Evolutionary conservation across 202 grass and related monocot species (phyloP), one percentile per base, ranked within the genome.

Genomic region (Panicum hallii): DNA sequence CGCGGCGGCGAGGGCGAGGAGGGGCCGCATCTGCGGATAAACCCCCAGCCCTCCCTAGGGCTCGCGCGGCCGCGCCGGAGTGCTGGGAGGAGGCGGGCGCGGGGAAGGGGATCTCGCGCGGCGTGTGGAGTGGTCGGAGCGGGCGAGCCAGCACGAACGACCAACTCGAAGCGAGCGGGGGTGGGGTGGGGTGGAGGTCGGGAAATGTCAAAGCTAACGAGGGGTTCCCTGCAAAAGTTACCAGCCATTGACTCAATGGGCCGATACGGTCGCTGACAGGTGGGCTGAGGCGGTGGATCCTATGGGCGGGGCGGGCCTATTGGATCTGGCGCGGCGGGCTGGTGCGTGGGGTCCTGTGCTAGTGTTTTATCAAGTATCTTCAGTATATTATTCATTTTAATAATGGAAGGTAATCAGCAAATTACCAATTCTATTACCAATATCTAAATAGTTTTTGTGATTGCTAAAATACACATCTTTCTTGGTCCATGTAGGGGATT

Each of bases 21-120:
- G 44, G 74, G 62, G 83, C 30, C 83, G 86, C 79, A 94, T 89
- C 90, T 88, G 63, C 16, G 54, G 54, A 16, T 45, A 83, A 63
- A 64, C 10, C 70, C 20, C 28, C 34, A 67, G 22, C 26, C 38
- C 58, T 46, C 55, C 38, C 32, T 46, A 55, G 45, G 79, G 17
- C 12, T 49, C 61, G n/a, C 76, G 1, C n/a, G 26, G 20, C 62
- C 75, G 47, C 70, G 42, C 55, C 42, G 70, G 67, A 45, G 53
- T 61, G 67, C 23, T 44, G 52, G 6, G 78, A 26, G 3, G 81
- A 52, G n/a, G 70, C 2, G 58, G 64, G 1, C 15, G 34, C 13
- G 34, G 79, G 57, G 83, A 55, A 68, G 70, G 75, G 49, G 70
- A 76, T 87, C 47, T 84, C 87, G 66, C 22, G 67, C 67, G 20